Evolutionary conservation across 2,329 filamentous ascomycete species (phyloP), one percentile per base, ranked within the genome.

Genomic region (Xylaria sp.): DNA sequence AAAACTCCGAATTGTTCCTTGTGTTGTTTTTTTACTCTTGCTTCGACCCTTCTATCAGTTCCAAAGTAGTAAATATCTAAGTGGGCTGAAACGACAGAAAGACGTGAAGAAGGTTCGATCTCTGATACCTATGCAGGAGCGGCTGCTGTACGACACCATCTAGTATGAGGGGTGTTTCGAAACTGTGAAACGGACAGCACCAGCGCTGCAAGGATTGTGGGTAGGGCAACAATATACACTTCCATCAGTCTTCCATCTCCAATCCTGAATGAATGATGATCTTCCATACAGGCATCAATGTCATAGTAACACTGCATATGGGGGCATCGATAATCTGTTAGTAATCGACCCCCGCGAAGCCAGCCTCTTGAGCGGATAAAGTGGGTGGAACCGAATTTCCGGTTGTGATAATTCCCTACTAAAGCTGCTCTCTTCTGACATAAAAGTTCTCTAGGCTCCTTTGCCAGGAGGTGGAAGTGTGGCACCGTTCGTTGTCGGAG

Each of bases 381-480:
- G 63, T 29, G 66, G 66, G 12, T 69, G 63, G 44, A 61, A 64
- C 57, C 63, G 63, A 47, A 72, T 21, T 32, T 70, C 65, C n/a
- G 80, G 25, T 37, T 60, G 65, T 29, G 58, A 64, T 5, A 42
- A 70, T 61, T 37, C 60, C 27, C 23, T 53, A 57, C 42, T 64
- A 42, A 50, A 54, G 18, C 55, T 69, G 8, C 66, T 64, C 44
- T 61, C 60, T 62, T 55, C 62, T 66, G 69, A 64, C 69, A 69
- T 25, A 32, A 59, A 73, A 75, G 67, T 63, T 18, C 48, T 68
- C 75, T 76, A 77, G 42, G 69, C 72, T 75, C 72, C 73, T 64
- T 73, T 76, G 68, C 72, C 67, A 48, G 66, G 51, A 60, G 61
- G 37, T 27, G 70, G 55, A 35, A 69, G 51, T 40, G 71, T 50